A percentile compares a stretch with the other conserved stretches of the same genome.
These are phyloP conservation scores for Cutaneotrichosporon sp. DNA, from an alignment of 1,284 basidiomycete genomes.

Conservation along the genomic window DNA sequence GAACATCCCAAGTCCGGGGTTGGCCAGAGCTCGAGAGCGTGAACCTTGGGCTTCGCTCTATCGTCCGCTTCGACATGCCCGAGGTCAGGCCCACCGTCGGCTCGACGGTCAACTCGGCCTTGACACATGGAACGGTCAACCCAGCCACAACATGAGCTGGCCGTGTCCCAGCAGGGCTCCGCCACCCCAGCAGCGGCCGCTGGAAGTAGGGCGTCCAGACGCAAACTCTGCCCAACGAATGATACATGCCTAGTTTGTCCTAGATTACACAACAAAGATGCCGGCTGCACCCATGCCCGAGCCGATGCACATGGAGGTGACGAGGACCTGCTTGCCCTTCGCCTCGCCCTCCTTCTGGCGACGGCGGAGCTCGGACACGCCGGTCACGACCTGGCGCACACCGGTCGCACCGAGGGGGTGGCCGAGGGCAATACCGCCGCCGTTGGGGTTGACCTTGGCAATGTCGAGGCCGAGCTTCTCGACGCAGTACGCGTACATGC, in stretches of 20 bases:
- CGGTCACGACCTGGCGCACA: slow-evolving; percentile 37
- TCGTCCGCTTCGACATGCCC: no score
- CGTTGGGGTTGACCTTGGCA: slow-evolving; percentile 82
- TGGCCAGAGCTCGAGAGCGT: no score
- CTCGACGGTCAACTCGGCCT: no score
- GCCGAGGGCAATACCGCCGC: slow-evolving; percentile 57
- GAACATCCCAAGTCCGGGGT: no score
- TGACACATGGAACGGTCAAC: no score
- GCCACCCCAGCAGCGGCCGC: no score
- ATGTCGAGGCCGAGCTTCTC: slow-evolving; percentile 68
- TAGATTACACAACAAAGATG: slow-evolving; percentile 33
- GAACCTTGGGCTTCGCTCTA: no score
- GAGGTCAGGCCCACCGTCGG: no score
- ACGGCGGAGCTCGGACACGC: slow-evolving; percentile 32
- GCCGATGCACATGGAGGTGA: slow-evolving; percentile 35
- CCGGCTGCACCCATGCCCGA: slow-evolving; percentile 32
- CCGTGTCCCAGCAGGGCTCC: no score
- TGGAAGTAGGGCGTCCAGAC: no score
- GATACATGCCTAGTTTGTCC: slow-evolving; percentile 11
- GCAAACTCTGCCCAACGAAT: neutral
- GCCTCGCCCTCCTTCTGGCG: slow-evolving; percentile 22
- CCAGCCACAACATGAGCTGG: no score
- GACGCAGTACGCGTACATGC: slow-evolving; percentile 75
- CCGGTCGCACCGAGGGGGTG: slow-evolving; percentile 30
- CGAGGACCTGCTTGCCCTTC: slow-evolving; percentile 25